Base-by-base conservation (phyloP, 192 early-diverging fungal genomes). In the Coemansia sp. region DNA sequence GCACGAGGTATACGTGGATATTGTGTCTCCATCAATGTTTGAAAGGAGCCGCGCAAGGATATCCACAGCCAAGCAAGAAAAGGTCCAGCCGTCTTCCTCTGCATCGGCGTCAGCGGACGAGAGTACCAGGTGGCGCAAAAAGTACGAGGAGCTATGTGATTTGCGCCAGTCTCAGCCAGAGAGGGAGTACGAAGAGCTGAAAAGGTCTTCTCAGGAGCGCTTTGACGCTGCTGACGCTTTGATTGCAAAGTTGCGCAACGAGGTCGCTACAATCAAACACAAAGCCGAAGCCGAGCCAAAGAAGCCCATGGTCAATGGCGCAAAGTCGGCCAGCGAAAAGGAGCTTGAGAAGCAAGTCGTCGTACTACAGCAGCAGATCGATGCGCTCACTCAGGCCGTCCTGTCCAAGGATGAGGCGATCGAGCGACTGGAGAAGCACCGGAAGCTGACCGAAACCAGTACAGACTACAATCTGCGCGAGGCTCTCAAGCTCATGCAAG, bases 391-490 rank as follows among this genome's bases (percentile, higher is more conserved):
- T 12, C 77, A 79, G 65, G 81, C 78, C 19, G 62, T 73, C 55
- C 61, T 76, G 64, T 50, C 67, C 64, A 83, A 78, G 63, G 76
- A 79, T 41, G 73, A 75, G 68, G 22, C 67, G 29, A 69, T 83
- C 45, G 74, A 64, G 46, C 70, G 64, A 27, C 70, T 83, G 27
- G 81, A 83, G 59, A 56, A 76, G 73, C 81, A 76, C 56, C 72
- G 67, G 36, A 72, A 65, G 62, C 70, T 75, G 67, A 73, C 73
- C 12, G 77, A 78, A 58, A 79, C 76, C 13, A 71, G 67, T 56
- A 76, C 74, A 3, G 77, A 83, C 73, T 78, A 76, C 68, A 79
- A 79, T 27, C 64, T 83, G 55, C 81, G 81, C 62, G 73, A 78
- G 46, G 67, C 72, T 61, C 68, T 83, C 34, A 50, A 61, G 46